Conservation (phyloP, 164 flowering plant genomes). For the Vitis labrusca region DNA sequence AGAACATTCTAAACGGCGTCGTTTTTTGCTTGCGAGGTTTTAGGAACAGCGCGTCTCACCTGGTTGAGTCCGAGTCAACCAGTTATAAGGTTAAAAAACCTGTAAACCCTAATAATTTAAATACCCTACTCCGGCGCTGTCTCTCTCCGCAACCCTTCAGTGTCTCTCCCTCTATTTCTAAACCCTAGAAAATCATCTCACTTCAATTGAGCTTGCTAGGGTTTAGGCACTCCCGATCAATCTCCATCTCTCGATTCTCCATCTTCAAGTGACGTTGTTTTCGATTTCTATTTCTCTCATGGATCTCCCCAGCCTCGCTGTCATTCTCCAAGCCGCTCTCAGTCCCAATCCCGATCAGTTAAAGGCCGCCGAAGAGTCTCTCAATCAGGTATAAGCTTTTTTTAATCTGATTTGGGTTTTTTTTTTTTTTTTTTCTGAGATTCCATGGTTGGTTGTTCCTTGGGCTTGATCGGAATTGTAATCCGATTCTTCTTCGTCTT, state of each 20-base stretch:
- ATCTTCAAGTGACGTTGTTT: neutral
- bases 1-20: too few species aligned
- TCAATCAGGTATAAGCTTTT: slow-evolving; percentile 64
- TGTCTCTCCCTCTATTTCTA: slow-evolving; percentile 4
- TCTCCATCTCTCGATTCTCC: neutral
- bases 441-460: neutral
- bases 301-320: slow-evolving; percentile 85
- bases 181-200: slow-evolving; percentile 8
- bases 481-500: too few species aligned
- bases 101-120: slow-evolving; percentile 32
- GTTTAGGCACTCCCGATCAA: slow-evolving; percentile 14
- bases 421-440: neutral
- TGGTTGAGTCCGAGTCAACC: too few species aligned
- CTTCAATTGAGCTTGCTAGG: neutral
- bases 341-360: slow-evolving; percentile 88
- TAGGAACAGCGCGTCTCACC: too few species aligned
- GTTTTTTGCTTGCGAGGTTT: too few species aligned
- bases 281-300: slow-evolving; percentile 23
- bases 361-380: slow-evolving; percentile 87
- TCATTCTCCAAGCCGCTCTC: slow-evolving; percentile 83
- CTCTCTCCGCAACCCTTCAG: slow-evolving; percentile 8
- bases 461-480: too few species aligned
- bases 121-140: slow-evolving; percentile 12
- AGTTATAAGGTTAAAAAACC: slow-evolving; percentile 8
- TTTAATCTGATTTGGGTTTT: too few species aligned